A percentile compares a stretch with the other conserved stretches of the same genome.
Evolutionary conservation across 306 rosid species (phyloP).

Genomic region (Sechiopsis laciniata): DNA sequence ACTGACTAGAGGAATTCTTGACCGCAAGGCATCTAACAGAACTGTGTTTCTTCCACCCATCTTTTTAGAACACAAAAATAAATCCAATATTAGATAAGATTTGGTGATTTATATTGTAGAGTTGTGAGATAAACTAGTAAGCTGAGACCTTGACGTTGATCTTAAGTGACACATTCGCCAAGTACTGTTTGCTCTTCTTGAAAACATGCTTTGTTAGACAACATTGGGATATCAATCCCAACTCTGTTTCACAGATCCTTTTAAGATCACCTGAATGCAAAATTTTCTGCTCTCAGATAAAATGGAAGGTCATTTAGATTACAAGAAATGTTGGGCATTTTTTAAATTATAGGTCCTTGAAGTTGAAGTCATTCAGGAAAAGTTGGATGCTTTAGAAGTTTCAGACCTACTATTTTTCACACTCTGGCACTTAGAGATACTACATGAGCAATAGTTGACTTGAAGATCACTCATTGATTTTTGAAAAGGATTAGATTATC

Average conservation of each 20-base stretch:
- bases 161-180: slow-evolving; percentile 60
- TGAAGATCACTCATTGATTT: background rate
- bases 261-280: slow-evolving; percentile 49
- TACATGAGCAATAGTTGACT: background rate
- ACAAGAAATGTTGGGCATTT: background rate
- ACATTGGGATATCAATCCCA: slow-evolving; percentile 64
- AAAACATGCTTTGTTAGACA: slow-evolving; percentile 59
- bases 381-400: background rate
- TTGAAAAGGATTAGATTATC: background rate
- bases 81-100: background rate
- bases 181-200: slow-evolving; percentile 53
- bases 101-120: background rate
- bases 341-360: background rate
- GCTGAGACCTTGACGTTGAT: slow-evolving; percentile 54
- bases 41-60: slow-evolving; percentile 81
- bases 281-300: background rate
- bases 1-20: slow-evolving; percentile 67
- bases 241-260: slow-evolving; percentile 60
- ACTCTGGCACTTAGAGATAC: background rate
- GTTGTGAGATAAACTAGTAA: background rate
- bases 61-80: slow-evolving; percentile 25
- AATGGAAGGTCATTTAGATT: background rate
- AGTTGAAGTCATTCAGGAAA: background rate
- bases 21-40: slow-evolving; percentile 64
- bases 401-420: background rate